Conservation (phyloP, 1,284 basidiomycete species). For the Earliella scabrosa region DNA sequence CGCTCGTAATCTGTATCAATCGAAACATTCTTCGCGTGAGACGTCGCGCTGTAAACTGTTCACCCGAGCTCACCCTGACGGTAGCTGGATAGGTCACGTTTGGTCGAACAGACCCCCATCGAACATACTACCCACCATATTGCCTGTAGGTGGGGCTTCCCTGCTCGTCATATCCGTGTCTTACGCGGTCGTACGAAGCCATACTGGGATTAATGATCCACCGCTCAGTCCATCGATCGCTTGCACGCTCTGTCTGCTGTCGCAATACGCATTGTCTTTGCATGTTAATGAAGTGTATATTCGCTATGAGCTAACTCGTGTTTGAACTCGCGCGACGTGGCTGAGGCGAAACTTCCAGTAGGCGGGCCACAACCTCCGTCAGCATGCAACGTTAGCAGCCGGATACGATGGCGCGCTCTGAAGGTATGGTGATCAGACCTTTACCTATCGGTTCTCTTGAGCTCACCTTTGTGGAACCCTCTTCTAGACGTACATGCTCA, state of each 20-base stretch:
- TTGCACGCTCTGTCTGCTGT: not conserved
- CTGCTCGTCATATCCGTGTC: not conserved
- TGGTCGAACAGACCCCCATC: not conserved
- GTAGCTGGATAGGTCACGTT: not conserved
- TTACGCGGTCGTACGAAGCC: not conserved
- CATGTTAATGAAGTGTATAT: not conserved
- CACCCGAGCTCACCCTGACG: not conserved
- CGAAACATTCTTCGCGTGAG: not conserved
- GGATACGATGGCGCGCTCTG: too few species aligned
- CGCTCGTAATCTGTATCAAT: not conserved
- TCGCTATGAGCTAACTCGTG: not conserved
- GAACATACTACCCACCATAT: not conserved
- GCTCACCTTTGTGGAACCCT: too few species aligned
- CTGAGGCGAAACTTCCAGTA: too few species aligned
- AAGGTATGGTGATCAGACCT: too few species aligned
- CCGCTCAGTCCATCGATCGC: not conserved
- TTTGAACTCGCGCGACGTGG: too few species aligned
- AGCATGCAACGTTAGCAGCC: too few species aligned
- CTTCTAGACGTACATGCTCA: too few species aligned
- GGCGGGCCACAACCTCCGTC: too few species aligned
- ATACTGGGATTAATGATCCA: not conserved
- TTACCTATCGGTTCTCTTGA: too few species aligned
- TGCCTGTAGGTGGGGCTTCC: not conserved
- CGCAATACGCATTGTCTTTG: not conserved
- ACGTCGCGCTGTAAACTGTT: not conserved